Evolutionary conservation across 352 stramenopile species (phyloP).

Genomic region (Thraustotheca clavata): DNA sequence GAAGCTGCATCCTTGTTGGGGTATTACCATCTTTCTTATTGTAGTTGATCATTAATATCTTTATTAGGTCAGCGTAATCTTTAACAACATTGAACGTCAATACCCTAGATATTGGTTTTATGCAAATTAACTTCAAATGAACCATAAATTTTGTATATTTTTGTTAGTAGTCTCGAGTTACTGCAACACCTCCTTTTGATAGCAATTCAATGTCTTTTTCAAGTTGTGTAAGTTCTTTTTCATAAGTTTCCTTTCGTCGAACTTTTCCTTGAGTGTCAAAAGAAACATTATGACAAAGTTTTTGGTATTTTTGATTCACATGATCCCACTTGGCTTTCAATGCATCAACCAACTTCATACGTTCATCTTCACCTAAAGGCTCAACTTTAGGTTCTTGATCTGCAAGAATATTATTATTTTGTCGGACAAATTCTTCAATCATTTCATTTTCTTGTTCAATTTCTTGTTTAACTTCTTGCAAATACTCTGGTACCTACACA

Average conservation of each 20-base stretch:
- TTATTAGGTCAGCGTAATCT: conserved; percentile 19
- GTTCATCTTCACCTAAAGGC: conserved; percentile 80
- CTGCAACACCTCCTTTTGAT: conserved; percentile 56
- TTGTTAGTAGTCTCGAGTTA: conserved; percentile 31
- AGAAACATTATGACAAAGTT: conserved; percentile 89
- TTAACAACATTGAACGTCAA: conserved; percentile 28
- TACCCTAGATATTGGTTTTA: background rate
- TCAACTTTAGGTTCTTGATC: conserved; percentile 53
- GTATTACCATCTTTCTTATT: background rate
- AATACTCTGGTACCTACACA: conserved; percentile 73
- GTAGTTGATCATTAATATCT: background rate
- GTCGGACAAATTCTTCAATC: conserved; percentile 86
- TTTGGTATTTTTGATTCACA: conserved; percentile 92
- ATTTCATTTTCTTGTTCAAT: conserved; percentile 90
- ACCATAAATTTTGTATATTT: background rate
- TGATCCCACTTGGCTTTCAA: conserved; percentile 93
- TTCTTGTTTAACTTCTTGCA: conserved; percentile 88
- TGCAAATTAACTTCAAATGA: background rate
- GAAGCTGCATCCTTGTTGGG: conserved; percentile 22
- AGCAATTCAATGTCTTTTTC: conserved; percentile 90
- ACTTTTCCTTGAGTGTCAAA: conserved; percentile 91
- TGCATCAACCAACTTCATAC: conserved; percentile 69
- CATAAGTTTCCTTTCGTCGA: conserved; percentile 87
- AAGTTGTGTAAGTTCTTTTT: conserved; percentile 86
- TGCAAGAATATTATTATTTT: conserved; percentile 83